Evolutionary conservation across 305 asterid species (phyloP).

Genomic region (Fraxinus xanthoxyloides): DNA sequence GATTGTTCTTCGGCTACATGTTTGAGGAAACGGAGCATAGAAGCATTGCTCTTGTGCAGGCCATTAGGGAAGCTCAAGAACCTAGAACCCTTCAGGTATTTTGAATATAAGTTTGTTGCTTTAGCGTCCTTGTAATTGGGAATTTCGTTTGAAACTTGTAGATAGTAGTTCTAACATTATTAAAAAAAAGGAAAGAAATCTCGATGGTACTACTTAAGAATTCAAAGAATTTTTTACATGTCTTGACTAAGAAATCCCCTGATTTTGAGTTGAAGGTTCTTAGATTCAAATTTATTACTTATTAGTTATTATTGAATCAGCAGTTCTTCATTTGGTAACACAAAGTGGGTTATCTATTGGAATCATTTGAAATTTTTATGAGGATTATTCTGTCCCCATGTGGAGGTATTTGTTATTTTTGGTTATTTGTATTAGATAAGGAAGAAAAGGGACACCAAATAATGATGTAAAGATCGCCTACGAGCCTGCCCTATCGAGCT

Average conservation of each 20-base stretch:
- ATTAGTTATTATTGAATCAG: background rate
- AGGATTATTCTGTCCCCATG: too few species aligned
- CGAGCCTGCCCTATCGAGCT: background rate
- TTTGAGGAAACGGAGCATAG: conserved; percentile 92
- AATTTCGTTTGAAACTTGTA: background rate
- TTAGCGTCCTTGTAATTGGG: background rate
- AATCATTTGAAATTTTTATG: too few species aligned
- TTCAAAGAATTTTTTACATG: background rate
- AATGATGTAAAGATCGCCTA: background rate
- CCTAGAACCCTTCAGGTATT: conserved; percentile 96
- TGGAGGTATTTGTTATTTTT: background rate
- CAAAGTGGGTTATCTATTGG: background rate
- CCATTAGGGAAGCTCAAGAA: conserved; percentile 94
- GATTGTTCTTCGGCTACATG: conserved; percentile 94
- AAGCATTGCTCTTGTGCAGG: conserved; percentile 95
- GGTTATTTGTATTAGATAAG: background rate
- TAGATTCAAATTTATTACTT: background rate
- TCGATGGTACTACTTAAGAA: background rate
- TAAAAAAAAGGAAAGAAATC: background rate
- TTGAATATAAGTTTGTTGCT: background rate
- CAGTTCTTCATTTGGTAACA: background rate
- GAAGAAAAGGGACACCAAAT: background rate
- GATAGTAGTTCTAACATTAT: background rate
- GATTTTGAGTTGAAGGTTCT: background rate
- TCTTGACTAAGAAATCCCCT: background rate